Evolutionary conservation across 2,329 filamentous ascomycete species (phyloP).

Genomic region (Pyricularia sp.): DNA sequence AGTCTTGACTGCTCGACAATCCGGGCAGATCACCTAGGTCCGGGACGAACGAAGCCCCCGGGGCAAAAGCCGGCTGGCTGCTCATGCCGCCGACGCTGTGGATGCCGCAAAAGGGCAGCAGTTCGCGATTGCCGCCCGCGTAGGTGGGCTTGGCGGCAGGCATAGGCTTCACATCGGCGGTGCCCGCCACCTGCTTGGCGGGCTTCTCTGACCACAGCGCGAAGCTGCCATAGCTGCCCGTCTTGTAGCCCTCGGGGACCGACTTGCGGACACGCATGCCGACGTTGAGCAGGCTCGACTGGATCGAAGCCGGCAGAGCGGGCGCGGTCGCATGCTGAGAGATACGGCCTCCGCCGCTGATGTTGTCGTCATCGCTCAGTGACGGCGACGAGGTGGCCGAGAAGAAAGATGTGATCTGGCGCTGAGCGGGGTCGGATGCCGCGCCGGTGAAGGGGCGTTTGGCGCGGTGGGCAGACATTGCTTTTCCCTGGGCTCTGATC

Average conservation of each 20-base stretch:
- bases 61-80: slow-evolving; percentile 32
- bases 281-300: slow-evolving; percentile 76
- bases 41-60: neutral
- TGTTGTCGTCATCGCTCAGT: slow-evolving; percentile 6
- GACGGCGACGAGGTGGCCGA: slow-evolving; percentile 11
- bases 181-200: neutral
- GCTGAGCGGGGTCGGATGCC: slow-evolving; percentile 42
- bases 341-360: slow-evolving; percentile 3
- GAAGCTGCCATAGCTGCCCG: slow-evolving; percentile 38
- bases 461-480: slow-evolving; percentile 39
- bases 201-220: slow-evolving; percentile 33
- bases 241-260: slow-evolving; percentile 90
- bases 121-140: slow-evolving; percentile 36
- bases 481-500: neutral
- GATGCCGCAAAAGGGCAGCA: slow-evolving; percentile 71
- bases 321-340: slow-evolving; percentile 8
- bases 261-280: slow-evolving; percentile 93
- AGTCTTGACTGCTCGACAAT: slow-evolving; percentile 43
- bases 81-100: slow-evolving; percentile 60
- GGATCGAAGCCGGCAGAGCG: slow-evolving; percentile 49
- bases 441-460: slow-evolving; percentile 51
- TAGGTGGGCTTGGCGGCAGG: slow-evolving; percentile 13
- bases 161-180: neutral
- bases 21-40: slow-evolving; percentile 22
- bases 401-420: slow-evolving; percentile 54